These are phyloP conservation scores for Suillus fuscotomentosus DNA, from an alignment of 768 basidiomycete genomes.

Conservation along the genomic window DNA sequence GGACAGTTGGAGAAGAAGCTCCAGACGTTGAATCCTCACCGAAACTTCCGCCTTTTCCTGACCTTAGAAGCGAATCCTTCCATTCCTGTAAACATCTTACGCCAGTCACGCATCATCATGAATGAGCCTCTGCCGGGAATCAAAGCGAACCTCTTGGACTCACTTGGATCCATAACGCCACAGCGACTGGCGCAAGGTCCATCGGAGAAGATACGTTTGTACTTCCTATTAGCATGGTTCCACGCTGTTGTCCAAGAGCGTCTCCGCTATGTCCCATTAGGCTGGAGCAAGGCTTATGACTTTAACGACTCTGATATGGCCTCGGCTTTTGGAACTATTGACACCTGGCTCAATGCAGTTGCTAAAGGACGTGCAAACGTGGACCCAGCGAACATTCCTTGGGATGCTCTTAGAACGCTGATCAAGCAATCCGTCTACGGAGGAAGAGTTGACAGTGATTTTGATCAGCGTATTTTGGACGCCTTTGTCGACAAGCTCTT, in stretches of 20 bases:
- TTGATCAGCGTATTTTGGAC: slow-evolving; percentile 90
- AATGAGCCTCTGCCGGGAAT: slow-evolving; percentile 98
- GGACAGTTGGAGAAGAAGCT: slow-evolving; percentile 95
- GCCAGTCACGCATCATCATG: slow-evolving; percentile 96
- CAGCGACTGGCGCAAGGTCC: slow-evolving; percentile 81
- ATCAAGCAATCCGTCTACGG: slow-evolving; percentile 97
- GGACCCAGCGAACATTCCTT: slow-evolving; percentile 89
- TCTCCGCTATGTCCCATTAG: slow-evolving; percentile 90
- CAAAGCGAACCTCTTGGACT: slow-evolving; percentile 94
- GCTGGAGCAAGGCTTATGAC: slow-evolving; percentile 96
- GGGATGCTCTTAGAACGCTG: slow-evolving; percentile 91
- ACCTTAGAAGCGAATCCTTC: slow-evolving; percentile 97
- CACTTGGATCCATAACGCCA: slow-evolving; percentile 69
- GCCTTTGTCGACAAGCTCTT: slow-evolving; percentile 92
- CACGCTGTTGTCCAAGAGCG: slow-evolving; percentile 98
- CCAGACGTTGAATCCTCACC: slow-evolving; percentile 86
- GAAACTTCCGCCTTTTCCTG: slow-evolving; percentile 93
- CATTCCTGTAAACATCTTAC: slow-evolving; percentile 95
- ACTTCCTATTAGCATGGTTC: slow-evolving; percentile 99
- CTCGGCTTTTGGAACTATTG: slow-evolving; percentile 89
- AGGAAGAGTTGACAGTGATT: slow-evolving; percentile 91
- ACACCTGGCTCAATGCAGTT: slow-evolving; percentile 78
- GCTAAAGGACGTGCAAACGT: slow-evolving; percentile 91
- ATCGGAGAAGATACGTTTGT: slow-evolving; percentile 87
- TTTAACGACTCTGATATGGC: slow-evolving; percentile 99